Evolutionary conservation across 176 grass and related monocot genomes (phyloP).

Genomic region (Carex cristatella): DNA sequence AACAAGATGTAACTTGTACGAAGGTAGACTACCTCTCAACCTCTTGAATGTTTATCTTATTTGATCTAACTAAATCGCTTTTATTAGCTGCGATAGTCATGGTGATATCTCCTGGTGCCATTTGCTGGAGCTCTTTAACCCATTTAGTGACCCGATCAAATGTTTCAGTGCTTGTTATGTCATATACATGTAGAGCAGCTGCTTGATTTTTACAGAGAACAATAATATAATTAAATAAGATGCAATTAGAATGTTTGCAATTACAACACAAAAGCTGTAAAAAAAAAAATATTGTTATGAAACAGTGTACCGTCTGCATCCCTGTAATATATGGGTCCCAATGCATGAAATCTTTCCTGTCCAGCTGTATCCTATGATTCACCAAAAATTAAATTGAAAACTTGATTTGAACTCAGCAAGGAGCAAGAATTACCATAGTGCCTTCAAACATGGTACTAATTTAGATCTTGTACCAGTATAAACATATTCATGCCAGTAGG

Average conservation of each 20-base stretch:
- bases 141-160: constrained; percentile 76
- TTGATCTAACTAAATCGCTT: constrained; percentile 75
- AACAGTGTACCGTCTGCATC: constrained; percentile 54
- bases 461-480: not conserved
- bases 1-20: constrained; percentile 20
- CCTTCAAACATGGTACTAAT: not conserved
- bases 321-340: constrained; percentile 80
- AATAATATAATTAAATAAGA: not conserved
- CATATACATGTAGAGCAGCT: constrained; percentile 89
- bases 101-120: constrained; percentile 69
- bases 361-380: constrained; percentile 69
- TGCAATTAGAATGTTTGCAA: not conserved
- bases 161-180: constrained; percentile 56
- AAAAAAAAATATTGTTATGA: constrained; percentile 7
- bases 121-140: constrained; percentile 85
- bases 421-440: not conserved
- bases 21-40: constrained; percentile 34
- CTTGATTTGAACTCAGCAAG: not conserved
- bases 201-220: constrained; percentile 11
- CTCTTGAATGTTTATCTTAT: constrained; percentile 54
- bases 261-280: not conserved
- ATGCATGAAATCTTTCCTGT: constrained; percentile 71
- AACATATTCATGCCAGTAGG: not conserved
- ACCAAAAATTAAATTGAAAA: not conserved
- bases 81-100: constrained; percentile 75